Evolutionary conservation across 176 grass and related monocot genomes (phyloP), one percentile per base, ranked within the genome.

Genomic region (Tillandsia leiboldiana): DNA sequence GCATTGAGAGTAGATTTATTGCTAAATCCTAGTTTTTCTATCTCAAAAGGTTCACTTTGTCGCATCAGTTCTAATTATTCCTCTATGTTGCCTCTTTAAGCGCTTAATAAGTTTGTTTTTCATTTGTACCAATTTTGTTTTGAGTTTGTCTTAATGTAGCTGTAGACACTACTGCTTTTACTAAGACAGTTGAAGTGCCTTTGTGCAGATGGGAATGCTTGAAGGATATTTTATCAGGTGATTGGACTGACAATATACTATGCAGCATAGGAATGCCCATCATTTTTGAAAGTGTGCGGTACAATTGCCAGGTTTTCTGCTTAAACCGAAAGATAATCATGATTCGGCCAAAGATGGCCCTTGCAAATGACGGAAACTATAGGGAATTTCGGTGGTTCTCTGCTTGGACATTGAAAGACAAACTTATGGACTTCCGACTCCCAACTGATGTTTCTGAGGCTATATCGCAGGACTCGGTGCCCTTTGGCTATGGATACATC

Each of bases 191-290:
- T 62, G 61, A 9, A 77, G 0, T 63, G 66, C 54, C 29, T 73
- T 65, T 74, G 12, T 79, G 80, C 83, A 96, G 92, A 29, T 96
- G 92, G 92, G 92, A 96, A 61, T 96, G 92, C 77, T 67, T 96
- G 51, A 83, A 81, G 70, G 86, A 92, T 54, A 96, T 96, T 72
- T 74, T 96, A 57, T 78, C 49, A 49, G 86, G 92, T 49, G 86
- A 91, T 18, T 83, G 72, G 64, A 96, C 92, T n/a, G 76, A 96
- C 2, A 61, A 72, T 33, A 87, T 96, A 72, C 80, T 96, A 64
- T 96, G 92, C 81, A 85, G 92, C 83, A 96, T 96, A 68, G 92
- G 92, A 48, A 96, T 96, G 92, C 92, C 92, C 20, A 63, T 96
- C 74, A 96, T 80, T 78, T 88, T 89, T 81, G 73, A 88, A 22